These are phyloP conservation scores for Exophiala viscosa DNA, from an alignment of 2,329 filamentous ascomycete genomes.

Conservation along the genomic window DNA sequence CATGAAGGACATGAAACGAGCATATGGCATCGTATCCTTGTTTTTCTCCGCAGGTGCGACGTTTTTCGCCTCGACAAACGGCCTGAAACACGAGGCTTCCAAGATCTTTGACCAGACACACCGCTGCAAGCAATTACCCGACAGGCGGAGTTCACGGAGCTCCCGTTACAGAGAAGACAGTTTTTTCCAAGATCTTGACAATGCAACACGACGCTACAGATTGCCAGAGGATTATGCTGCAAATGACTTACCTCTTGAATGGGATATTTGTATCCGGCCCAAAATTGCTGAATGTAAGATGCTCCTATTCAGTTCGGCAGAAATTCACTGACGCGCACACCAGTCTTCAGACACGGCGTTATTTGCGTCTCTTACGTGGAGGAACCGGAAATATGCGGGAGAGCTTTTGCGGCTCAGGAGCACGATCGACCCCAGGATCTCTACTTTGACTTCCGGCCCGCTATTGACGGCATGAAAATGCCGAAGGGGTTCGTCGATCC, in stretches of 20 bases:
- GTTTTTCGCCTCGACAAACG: no score
- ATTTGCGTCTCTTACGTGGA: slow-evolving; percentile 31
- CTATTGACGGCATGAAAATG: background rate
- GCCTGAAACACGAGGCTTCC: no score
- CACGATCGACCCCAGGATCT: slow-evolving; percentile 29
- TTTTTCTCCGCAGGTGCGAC: slow-evolving; percentile 36
- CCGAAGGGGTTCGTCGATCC: background rate
- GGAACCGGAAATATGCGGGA: background rate
- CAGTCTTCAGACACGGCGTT: slow-evolving; percentile 47
- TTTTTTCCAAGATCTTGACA: slow-evolving; percentile 26
- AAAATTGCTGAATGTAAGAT: slow-evolving; percentile 39
- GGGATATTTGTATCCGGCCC: slow-evolving; percentile 41
- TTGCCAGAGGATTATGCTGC: no score
- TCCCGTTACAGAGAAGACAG: no score
- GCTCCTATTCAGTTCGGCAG: background rate
- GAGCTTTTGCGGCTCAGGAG: slow-evolving; percentile 5
- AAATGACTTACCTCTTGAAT: slow-evolving; percentile 36
- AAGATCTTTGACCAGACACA: no score
- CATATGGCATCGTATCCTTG: slow-evolving; percentile 36
- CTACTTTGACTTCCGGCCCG: slow-evolving; percentile 29
- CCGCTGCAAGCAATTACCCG: no score
- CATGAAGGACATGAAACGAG: slow-evolving; percentile 37
- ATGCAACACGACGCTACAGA: slow-evolving; percentile 23
- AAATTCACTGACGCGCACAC: background rate
- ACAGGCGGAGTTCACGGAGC: no score